Percentiles rank a stretch among this genome's conserved stretches.
These are phyloP conservation scores for Neonectria faginata DNA, from an alignment of 2,329 filamentous ascomycete species.

Conservation along the genomic window DNA sequence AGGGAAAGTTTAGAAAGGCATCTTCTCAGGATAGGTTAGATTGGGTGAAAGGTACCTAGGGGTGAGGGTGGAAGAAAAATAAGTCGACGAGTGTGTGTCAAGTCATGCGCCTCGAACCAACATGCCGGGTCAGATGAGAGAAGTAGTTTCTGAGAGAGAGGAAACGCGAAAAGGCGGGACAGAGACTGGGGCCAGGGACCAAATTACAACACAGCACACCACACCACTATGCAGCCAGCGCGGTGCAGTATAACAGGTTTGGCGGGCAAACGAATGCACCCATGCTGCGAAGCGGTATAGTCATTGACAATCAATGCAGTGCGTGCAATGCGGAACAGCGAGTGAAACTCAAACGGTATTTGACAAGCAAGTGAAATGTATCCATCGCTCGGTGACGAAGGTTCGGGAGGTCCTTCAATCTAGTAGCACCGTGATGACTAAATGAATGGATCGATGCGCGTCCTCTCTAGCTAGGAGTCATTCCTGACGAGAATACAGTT, in stretches of 20 bases:
- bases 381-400: not conserved
- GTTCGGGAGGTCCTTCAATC: not conserved
- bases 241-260: not conserved
- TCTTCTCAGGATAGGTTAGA: slow-evolving; percentile 18
- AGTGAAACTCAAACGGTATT: not conserved
- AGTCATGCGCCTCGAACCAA: slow-evolving; percentile 17
- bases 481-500: not conserved
- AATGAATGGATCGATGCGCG: not conserved
- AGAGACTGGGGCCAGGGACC: slow-evolving; percentile 5
- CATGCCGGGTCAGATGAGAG: slow-evolving; percentile 24
- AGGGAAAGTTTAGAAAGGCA: slow-evolving; percentile 13
- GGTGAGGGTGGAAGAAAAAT: slow-evolving; percentile 20
- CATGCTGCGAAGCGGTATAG: not conserved
- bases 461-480: not conserved
- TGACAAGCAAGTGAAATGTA: not conserved
- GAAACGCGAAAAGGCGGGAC: slow-evolving; percentile 6
- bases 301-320: not conserved
- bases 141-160: not conserved
- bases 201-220: slow-evolving; percentile 6
- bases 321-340: not conserved
- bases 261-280: not conserved
- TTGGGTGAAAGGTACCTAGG: slow-evolving; percentile 17
- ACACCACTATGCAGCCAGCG: slow-evolving; percentile 10
- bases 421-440: not conserved
- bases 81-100: slow-evolving; percentile 13